phyloP scores from a whole-genome alignment of 805 yeast genomes.

The Candida tibetensis region DNA sequence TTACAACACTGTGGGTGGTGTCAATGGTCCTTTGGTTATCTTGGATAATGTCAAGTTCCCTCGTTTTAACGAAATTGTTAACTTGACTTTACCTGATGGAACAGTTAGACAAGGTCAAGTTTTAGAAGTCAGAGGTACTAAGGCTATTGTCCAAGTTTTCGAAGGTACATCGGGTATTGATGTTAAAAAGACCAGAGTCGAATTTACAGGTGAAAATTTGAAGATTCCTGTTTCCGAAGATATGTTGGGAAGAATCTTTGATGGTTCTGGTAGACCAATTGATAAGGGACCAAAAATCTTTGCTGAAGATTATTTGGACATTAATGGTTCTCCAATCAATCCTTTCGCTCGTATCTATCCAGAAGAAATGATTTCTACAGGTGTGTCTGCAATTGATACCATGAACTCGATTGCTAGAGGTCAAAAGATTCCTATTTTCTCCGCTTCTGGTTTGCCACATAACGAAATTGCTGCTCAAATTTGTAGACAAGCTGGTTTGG shows the following conservation, averaged over 20 bases:
- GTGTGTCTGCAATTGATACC: slow-evolving; percentile 97
- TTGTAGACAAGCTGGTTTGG: slow-evolving; percentile 99
- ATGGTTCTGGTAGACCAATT: slow-evolving; percentile 98
- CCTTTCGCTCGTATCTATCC: slow-evolving; percentile 98
- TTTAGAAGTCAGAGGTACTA: slow-evolving; percentile 92
- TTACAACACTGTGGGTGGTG: slow-evolving; percentile 97
- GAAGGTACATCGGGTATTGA: slow-evolving; percentile 99
- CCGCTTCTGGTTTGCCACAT: slow-evolving; percentile 99
- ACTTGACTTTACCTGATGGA: slow-evolving; percentile 95
- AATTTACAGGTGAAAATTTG: slow-evolving; percentile 93
- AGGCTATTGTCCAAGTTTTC: slow-evolving; percentile 97
- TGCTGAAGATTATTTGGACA: slow-evolving; percentile 97
- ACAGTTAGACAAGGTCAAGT: slow-evolving; percentile 95
- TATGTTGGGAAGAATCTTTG: slow-evolving; percentile 95
- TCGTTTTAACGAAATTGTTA: slow-evolving; percentile 93
- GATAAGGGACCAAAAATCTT: slow-evolving; percentile 98
- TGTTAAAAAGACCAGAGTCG: slow-evolving; percentile 95
- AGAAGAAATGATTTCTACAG: slow-evolving; percentile 99
- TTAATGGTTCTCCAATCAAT: slow-evolving; percentile 98
- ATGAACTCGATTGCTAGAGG: slow-evolving; percentile 99
- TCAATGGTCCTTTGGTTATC: slow-evolving; percentile 95
- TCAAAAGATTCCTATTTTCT: slow-evolving; percentile 97
- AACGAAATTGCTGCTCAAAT: slow-evolving; percentile 99
- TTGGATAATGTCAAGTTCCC: slow-evolving; percentile 49
- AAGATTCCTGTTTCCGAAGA: slow-evolving; percentile 96